Conservation (phyloP, 257 asterid species). For the Solanum bulbocastanum region DNA sequence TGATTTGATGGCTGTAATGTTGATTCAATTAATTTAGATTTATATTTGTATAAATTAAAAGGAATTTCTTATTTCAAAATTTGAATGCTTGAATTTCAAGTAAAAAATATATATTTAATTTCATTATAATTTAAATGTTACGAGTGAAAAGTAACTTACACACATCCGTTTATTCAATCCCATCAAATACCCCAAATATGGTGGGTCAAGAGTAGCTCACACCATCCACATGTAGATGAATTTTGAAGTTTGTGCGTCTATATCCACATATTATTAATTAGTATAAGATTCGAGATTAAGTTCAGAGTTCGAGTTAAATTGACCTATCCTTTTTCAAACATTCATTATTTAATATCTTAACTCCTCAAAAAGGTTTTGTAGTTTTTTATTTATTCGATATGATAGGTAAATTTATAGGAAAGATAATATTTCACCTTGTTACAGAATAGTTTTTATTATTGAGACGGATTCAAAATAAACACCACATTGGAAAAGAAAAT, state of each 20-base stretch:
- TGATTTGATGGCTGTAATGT: accelerated
- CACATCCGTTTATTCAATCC: accelerated
- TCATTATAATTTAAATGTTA: background rate
- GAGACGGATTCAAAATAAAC: background rate
- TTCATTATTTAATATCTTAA: background rate
- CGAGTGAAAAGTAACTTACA: too few species aligned
- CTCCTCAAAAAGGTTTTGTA: background rate
- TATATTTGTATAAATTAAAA: accelerated
- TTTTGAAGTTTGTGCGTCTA: accelerated
- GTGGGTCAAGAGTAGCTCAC: too few species aligned
- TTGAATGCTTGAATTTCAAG: accelerated
- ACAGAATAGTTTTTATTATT: background rate
- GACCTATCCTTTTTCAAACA: accelerated
- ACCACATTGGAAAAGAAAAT: accelerated
- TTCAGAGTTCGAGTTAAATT: background rate
- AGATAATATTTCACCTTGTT: background rate
- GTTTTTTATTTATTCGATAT: accelerated
- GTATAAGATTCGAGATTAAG: background rate
- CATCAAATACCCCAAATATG: background rate
- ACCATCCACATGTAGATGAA: background rate
- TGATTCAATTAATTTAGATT: background rate
- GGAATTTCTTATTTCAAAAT: accelerated
- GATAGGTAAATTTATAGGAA: background rate
- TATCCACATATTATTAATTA: background rate
- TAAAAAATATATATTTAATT: background rate